Percentiles rank a stretch among this genome's conserved stretches.
These are phyloP conservation scores for Eimeria maxima DNA, from an alignment of 169 alveolate species.

Conservation along the genomic window DNA sequence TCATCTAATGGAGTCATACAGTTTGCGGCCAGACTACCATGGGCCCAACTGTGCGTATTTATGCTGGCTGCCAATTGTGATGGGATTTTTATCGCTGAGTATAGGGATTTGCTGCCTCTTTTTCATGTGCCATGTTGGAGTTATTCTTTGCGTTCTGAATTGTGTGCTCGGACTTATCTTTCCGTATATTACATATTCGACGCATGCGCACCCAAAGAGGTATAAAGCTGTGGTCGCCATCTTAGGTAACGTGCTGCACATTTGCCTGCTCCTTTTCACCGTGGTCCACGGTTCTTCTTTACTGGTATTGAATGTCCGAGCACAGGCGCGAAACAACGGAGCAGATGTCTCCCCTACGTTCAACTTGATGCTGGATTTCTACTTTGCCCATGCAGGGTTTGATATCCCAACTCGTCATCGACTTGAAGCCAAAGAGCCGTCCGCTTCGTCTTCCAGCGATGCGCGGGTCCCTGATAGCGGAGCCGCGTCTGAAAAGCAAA, in stretches of 20 bases:
- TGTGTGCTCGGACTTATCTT: not conserved
- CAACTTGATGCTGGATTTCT: not conserved
- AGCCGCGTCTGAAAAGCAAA: not conserved
- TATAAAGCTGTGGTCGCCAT: constrained; percentile 15
- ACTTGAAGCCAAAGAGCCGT: not conserved
- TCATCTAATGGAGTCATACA: not conserved
- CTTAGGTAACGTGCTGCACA: not conserved
- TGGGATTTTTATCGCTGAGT: constrained; percentile 23
- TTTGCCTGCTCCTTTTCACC: not conserved
- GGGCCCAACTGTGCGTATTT: not conserved
- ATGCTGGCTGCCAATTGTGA: constrained; percentile 31
- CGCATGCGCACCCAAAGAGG: constrained; percentile 39
- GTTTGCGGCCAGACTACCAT: not conserved
- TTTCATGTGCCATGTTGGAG: not conserved
- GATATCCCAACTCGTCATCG: not conserved
- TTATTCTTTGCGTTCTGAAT: not conserved
- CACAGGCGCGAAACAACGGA: not conserved
- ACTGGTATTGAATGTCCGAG: not conserved
- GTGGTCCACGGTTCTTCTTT: not conserved
- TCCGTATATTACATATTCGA: not conserved
- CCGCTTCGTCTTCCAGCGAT: not conserved
- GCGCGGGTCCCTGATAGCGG: not conserved
- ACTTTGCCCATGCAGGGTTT: constrained; percentile 14
- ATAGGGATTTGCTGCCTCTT: constrained; percentile 51
- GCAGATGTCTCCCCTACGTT: not conserved